These are phyloP conservation scores for Daldinia concentrica DNA, from an alignment of 495 filamentous ascomycete genomes.

Conservation along the genomic window DNA sequence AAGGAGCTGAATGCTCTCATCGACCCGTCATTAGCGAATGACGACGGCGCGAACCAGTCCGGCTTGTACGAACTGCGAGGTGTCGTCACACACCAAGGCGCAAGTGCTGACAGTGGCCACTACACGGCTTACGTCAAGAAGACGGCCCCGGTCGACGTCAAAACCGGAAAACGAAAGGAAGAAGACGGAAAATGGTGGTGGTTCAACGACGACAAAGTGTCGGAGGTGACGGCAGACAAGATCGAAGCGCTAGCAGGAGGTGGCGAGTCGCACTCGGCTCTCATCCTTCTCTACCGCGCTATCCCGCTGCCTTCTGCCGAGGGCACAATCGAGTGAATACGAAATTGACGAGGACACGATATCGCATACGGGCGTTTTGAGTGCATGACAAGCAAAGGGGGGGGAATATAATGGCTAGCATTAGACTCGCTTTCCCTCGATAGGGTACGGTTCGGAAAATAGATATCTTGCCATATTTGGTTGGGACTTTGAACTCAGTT, in stretches of 20 bases:
- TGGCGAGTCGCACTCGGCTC: conserved; percentile 94
- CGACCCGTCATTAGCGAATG: conserved; percentile 72
- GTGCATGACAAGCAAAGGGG: conserved; percentile 32
- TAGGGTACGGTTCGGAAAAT: conserved; percentile 36
- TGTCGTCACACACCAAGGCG: conserved; percentile 96
- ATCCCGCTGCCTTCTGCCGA: conserved; percentile 68
- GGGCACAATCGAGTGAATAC: conserved; percentile 46
- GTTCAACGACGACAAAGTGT: conserved; percentile 99
- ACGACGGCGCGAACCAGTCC: conserved; percentile 87
- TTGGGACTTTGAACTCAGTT: not conserved
- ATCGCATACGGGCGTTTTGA: conserved; percentile 31
- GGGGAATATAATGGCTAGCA: conserved; percentile 22
- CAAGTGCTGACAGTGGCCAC: conserved; percentile 95
- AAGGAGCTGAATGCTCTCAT: conserved; percentile 83
- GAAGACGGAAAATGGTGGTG: conserved; percentile 99
- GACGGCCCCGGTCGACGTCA: conserved; percentile 69
- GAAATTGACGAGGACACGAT: conserved; percentile 14
- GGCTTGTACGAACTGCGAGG: conserved; percentile 94
- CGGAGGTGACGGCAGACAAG: conserved; percentile 90
- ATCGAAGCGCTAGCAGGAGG: conserved; percentile 90
- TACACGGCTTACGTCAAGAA: conserved; percentile 99
- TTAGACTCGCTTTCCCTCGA: conserved; percentile 40
- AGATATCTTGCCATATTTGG: conserved; percentile 16
- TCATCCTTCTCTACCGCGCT: conserved; percentile 92
- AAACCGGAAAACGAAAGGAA: conserved; percentile 73